Evolutionary conservation across 1,284 basidiomycete species (phyloP), one percentile per base, ranked within the genome.

Genomic region (Moesziomyces globuligerus): DNA sequence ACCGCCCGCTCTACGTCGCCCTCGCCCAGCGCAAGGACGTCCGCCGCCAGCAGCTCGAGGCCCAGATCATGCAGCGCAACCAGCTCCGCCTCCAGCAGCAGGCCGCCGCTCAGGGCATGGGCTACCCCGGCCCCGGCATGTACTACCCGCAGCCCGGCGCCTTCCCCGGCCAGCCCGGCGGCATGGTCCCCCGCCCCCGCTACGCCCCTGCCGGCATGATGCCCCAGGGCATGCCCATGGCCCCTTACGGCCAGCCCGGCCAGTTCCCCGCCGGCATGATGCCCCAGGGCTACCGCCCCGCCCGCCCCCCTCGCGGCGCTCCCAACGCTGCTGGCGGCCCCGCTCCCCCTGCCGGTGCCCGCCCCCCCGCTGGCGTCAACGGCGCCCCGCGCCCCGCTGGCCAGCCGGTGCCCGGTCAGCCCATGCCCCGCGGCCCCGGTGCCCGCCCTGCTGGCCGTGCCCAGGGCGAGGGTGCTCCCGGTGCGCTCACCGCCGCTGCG

Each of bases 11-110:
- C 79, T 99, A 98, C 84, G 96, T 99, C 82, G 95, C 95, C 50
- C 90, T 98, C 65, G 96, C 96, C 76, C 96, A 99, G 85, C 93
- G 95, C 79, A 94, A 95, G 78, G 96, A 99, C 83, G 93, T 95
- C 77, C 92, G 96, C 83, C 90, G 95, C 81, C 96, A 98, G 85
- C 95, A 98, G 84, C 89, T 99, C 79, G 96, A 98, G 87, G 94
- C 92, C 80, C 96, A 98, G 70, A 78, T 82, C 70, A 81, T 82
- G 79, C 80, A 82, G 77, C 79, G 79, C 65, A 82, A 82, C 79
- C 80, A 82, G 74, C 72, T 82, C 32, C 79, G 80, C 41, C 57
- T 82, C 46, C 80, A 82, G 71, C 80, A 82, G 77, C 79, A 81
- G 74, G 75, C 79, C 36, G 78, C 78, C 43, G 80, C 78, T 45